Conservation (phyloP, 768 basidiomycete genomes). For the Daedalea quercina region DNA sequence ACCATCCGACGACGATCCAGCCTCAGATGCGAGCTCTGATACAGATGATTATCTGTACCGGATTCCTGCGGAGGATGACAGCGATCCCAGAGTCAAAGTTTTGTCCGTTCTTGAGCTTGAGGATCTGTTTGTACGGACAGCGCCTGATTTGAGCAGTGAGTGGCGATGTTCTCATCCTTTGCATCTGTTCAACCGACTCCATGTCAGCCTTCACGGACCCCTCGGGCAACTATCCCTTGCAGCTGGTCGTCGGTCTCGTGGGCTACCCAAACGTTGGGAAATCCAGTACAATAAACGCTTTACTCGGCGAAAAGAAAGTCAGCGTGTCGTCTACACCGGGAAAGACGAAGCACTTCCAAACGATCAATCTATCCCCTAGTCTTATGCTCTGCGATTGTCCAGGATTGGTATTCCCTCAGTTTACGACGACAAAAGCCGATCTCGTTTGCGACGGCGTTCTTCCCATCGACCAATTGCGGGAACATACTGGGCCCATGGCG, state of each 20-base stretch:
- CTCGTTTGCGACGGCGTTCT: conserved; percentile 95
- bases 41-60: conserved; percentile 43
- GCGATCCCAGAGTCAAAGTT: conserved; percentile 63
- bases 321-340: conserved; percentile 98
- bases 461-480: conserved; percentile 95
- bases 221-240: conserved; percentile 50
- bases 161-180: not conserved
- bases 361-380: conserved; percentile 84
- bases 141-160: conserved; percentile 67
- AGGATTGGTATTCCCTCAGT: conserved; percentile 96
- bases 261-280: conserved; percentile 99
- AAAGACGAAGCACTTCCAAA: conserved; percentile 99
- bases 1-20: conserved; percentile 19
- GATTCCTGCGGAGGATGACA: conserved; percentile 45
- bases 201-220: conserved; percentile 54
- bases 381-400: conserved; percentile 96
- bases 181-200: conserved; percentile 1
- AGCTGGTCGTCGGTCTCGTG: conserved; percentile 81
- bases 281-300: conserved; percentile 94
- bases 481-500: conserved; percentile 79
- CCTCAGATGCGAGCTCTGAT: conserved; percentile 12
- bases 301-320: conserved; percentile 95
- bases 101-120: conserved; percentile 86
- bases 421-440: conserved; percentile 93
- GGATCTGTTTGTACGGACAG: conserved; percentile 62